Conservation (phyloP, 2,329 filamentous ascomycete genomes). For the Talaromyces islandicus region DNA sequence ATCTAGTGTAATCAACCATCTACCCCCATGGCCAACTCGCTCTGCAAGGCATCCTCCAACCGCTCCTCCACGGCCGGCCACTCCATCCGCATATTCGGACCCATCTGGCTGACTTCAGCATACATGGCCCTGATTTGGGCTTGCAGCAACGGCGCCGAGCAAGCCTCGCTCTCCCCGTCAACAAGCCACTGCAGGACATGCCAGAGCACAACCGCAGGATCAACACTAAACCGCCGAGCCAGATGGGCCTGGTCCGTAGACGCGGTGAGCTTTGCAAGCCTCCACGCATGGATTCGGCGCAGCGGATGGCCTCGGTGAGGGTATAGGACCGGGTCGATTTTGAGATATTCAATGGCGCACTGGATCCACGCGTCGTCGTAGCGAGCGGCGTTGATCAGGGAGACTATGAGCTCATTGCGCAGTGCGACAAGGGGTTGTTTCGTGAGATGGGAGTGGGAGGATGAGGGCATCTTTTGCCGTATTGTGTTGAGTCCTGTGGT, state of each 20-base stretch:
- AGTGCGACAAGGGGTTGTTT: conserved; percentile 52
- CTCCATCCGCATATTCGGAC: not conserved
- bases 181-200: conserved; percentile 25
- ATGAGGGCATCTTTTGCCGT: conserved; percentile 31
- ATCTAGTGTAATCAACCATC: too few relatives aligned
- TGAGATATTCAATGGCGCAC: conserved; percentile 45
- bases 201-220: conserved; percentile 29
- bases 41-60: not conserved
- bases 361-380: conserved; percentile 47
- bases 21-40: not conserved
- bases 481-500: conserved; percentile 36
- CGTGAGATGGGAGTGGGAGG: conserved; percentile 33
- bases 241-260: not conserved
- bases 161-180: conserved; percentile 17
- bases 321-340: conserved; percentile 48
- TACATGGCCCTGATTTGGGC: conserved; percentile 14
- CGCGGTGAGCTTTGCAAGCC: conserved; percentile 16
- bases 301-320: conserved; percentile 47
- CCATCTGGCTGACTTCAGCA: not conserved
- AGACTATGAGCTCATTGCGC: conserved; percentile 48
- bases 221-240: conserved; percentile 15
- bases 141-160: conserved; percentile 26
- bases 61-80: conserved; percentile 4
- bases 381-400: conserved; percentile 37
- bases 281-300: conserved; percentile 44